Evolutionary conservation across 2,329 filamentous ascomycete species (phyloP), one percentile per base, ranked within the genome.

Genomic region (Hirsutella minnesotensis): DNA sequence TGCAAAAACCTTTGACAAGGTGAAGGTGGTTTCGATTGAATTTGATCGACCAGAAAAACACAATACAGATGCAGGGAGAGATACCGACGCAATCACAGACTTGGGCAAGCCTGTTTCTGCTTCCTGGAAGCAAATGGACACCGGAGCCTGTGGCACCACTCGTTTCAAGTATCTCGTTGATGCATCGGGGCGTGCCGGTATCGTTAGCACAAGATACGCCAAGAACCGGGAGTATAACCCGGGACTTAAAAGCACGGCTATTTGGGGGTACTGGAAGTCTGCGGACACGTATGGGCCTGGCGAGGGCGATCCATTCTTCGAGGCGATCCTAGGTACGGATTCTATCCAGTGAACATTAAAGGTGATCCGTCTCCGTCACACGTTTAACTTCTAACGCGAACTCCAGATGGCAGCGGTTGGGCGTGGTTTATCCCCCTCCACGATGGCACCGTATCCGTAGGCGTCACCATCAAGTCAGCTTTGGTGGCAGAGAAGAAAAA

Each of bases 331-430:
- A 41, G 58, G 58, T 30, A 8, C 4, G 29, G 12, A 13, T 12
- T 15, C 8, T n/a, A n/a, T n/a, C n/a, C n/a, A n/a, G n/a, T n/a
- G 7, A 7, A 29, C 27, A 8, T 29, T 7, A 8, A 29, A 8
- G 29, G 10, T 10, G 9, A 15, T 12, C n/a, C 3, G 10, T 15
- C 4, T 10, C 3, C 4, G 10, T 3, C 9, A 15, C n/a, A 12
- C 9, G 12, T n/a, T n/a, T n/a, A n/a, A n/a, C n/a, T n/a, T n/a
- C n/a, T n/a, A n/a, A n/a, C 10, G n/a, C 29, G 3, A 10, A 48
- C 74, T 59, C 57, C 61, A 56, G 69, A 73, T 51, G 60, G 42
- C 2, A 72, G 65, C 44, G 70, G 71, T 12, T 75, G 70, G 70
- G 53, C 45, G 13, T 75, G 70, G 69, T 56, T 57, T 38, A 73